phyloP scores from a whole-genome alignment of 176 grass and related monocot genomes.

The Oryza australiensis region DNA sequence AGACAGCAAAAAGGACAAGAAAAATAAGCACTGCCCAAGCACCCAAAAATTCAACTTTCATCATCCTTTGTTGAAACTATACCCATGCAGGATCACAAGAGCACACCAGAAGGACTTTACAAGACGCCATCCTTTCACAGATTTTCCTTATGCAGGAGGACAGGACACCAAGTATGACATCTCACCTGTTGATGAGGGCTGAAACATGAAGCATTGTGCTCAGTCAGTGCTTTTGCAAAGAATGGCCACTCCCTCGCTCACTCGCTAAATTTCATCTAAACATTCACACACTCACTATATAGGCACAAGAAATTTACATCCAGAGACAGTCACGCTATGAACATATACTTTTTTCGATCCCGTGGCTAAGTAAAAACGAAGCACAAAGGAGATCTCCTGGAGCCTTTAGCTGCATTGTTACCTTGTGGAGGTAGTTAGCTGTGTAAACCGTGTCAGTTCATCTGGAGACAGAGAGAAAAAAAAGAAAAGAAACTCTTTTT shows the following conservation, averaged over 20 bases:
- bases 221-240: constrained; percentile 47
- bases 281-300: constrained; percentile 61
- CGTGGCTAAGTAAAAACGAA: constrained; percentile 65
- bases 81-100: constrained; percentile 3
- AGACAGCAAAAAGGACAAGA: constrained; percentile 16
- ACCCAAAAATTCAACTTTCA: constrained; percentile 33
- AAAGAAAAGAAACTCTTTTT: constrained; percentile 40
- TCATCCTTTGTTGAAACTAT: constrained; percentile 43
- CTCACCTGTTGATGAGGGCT: constrained; percentile 41
- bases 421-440: constrained; percentile 58
- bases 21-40: constrained; percentile 2
- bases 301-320: constrained; percentile 85
- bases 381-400: constrained; percentile 52
- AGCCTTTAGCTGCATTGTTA: constrained; percentile 54
- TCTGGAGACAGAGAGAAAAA: constrained; percentile 40
- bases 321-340: constrained; percentile 66
- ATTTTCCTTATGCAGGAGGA: constrained; percentile 40
- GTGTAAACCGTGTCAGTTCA: constrained; percentile 52
- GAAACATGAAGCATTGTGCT: constrained; percentile 49
- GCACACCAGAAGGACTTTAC: constrained; percentile 41
- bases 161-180: constrained; percentile 37
- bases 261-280: constrained; percentile 49
- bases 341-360: constrained; percentile 69
- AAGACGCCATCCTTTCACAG: constrained; percentile 27
- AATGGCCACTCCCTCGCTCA: constrained; percentile 42